These are phyloP conservation scores for Oryza australiensis DNA, from an alignment of 176 grass and related monocot genomes.

Conservation along the genomic window DNA sequence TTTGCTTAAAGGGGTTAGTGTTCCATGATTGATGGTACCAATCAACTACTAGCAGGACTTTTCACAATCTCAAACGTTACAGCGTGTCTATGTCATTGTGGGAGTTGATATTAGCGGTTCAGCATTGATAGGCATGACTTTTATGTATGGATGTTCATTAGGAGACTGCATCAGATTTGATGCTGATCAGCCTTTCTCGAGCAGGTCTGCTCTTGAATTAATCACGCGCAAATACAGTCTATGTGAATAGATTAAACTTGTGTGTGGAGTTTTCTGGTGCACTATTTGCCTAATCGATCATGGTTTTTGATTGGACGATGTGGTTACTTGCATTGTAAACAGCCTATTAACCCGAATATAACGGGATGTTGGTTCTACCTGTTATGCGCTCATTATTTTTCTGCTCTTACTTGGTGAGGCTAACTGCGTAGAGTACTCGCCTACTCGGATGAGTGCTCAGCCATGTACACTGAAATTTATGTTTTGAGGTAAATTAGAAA, in stretches of 20 bases:
- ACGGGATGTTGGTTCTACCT: not conserved
- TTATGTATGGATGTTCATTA: not conserved
- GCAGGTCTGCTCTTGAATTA: not conserved
- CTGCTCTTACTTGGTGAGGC: not conserved
- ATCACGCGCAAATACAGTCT: not conserved
- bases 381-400: not conserved
- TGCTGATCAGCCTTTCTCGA: not conserved
- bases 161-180: not conserved
- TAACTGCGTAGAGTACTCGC: not conserved
- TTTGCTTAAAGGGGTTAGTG: not conserved
- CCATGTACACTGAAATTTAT: not conserved
- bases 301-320: not conserved
- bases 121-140: not conserved
- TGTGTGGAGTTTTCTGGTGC: not conserved
- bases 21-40: not conserved
- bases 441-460: not conserved
- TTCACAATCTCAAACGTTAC: not conserved
- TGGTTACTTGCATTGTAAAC: not conserved
- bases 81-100: not conserved
- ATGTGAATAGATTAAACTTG: not conserved
- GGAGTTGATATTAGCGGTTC: not conserved
- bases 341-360: not conserved
- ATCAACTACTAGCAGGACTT: not conserved
- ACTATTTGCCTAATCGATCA: not conserved
- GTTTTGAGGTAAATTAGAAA: conserved; percentile 6